Conservation (phyloP, 2,329 filamentous ascomycete species). For the Whalleya microplaca region DNA sequence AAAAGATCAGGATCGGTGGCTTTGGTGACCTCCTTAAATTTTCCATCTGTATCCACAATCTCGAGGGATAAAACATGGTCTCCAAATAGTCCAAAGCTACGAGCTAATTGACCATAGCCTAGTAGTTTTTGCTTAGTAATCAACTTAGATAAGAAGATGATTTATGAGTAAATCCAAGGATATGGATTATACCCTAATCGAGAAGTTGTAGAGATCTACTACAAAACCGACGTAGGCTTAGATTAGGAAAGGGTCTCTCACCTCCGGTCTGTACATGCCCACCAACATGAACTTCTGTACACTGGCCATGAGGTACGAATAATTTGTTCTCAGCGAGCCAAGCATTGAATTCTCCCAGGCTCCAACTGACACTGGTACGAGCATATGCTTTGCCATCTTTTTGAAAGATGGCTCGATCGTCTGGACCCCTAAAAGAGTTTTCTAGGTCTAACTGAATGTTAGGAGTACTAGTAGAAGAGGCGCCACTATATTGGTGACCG, state of each 20-base stretch:
- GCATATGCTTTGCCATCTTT: constrained; percentile 42
- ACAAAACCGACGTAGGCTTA: background rate
- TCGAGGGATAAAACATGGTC: constrained; percentile 55
- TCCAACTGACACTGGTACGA: constrained; percentile 46
- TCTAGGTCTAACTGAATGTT: constrained; percentile 53
- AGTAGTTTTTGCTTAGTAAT: constrained; percentile 1
- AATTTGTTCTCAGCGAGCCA: constrained; percentile 45
- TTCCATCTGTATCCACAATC: constrained; percentile 51
- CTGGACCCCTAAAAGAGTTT: constrained; percentile 40
- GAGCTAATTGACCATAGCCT: constrained; percentile 49
- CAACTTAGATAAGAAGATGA: background rate
- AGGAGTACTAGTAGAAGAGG: constrained; percentile 47
- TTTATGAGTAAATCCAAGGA: background rate
- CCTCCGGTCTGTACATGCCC: constrained; percentile 54
- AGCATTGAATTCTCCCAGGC: constrained; percentile 46
- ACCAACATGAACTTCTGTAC: constrained; percentile 48
- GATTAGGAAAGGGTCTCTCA: constrained; percentile 8
- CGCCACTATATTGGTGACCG: constrained; percentile 55
- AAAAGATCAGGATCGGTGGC: constrained; percentile 58
- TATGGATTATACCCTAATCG: background rate
- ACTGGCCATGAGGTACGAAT: constrained; percentile 52
- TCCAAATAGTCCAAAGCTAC: constrained; percentile 56
- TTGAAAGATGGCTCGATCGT: constrained; percentile 39
- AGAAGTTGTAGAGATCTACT: background rate
- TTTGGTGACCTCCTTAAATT: constrained; percentile 50